A percentile compares a stretch with the other conserved stretches of the same genome.
These are phyloP conservation scores for Cnidoscolus chayamansa DNA, from an alignment of 441 rosid genomes.

Conservation along the genomic window DNA sequence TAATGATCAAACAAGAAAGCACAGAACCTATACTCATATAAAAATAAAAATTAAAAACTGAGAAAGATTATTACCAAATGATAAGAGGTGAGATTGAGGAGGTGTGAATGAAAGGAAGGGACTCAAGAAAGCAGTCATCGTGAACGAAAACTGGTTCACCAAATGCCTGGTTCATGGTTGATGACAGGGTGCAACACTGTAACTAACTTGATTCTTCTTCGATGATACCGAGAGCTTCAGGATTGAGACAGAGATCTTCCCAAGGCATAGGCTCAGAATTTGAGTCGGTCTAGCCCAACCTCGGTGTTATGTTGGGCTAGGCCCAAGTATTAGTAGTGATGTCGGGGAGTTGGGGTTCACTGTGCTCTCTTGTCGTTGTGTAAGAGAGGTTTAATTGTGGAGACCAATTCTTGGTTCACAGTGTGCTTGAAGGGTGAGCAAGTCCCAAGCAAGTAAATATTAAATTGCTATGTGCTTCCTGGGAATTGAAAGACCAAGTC, in stretches of 20 bases:
- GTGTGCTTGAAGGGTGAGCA: no score
- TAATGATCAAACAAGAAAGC: not conserved
- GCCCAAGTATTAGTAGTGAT: no score
- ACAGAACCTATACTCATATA: not conserved
- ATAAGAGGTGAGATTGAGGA: slow-evolving; percentile 9
- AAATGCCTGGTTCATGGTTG: not conserved
- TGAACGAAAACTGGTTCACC: not conserved
- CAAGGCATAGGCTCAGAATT: no score
- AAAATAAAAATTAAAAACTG: not conserved
- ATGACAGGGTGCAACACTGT: not conserved
- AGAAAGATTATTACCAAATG: slow-evolving; percentile 21
- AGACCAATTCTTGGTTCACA: not conserved
- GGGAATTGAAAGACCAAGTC: slow-evolving; percentile 13
- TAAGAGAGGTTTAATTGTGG: not conserved
- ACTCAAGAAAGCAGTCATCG: slow-evolving; percentile 19
- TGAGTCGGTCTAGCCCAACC: no score
- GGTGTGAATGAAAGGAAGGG: slow-evolving; percentile 12
- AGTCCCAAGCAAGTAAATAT: not conserved
- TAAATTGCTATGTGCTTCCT: no score
- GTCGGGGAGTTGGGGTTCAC: no score
- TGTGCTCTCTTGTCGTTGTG: not conserved
- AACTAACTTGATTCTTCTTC: not conserved
- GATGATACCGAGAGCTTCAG: not conserved
- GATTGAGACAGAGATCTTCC: no score
- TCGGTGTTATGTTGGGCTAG: no score